Evolutionary conservation across 768 basidiomycete species (phyloP), one percentile per base, ranked within the genome.

Genomic region (Lentinula guzmanii): DNA sequence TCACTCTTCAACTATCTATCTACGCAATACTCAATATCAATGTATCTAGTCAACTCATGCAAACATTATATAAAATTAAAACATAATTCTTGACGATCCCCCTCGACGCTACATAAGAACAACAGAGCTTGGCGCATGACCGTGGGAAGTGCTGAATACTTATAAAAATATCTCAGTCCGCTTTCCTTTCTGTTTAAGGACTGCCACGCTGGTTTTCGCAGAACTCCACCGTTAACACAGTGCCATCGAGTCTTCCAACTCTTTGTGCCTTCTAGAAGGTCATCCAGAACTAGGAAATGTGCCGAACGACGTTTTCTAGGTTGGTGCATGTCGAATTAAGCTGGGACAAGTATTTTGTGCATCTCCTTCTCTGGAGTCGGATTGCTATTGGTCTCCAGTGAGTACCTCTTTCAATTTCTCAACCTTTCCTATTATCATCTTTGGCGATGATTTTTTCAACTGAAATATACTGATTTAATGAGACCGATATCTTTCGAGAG

Each of bases 391-490:
- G n/a, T 28, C 28, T 28, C 3, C 28, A 3, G 28, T 28, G 28
- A 28, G 28, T 28, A 28, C 28, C 28, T 28, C 28, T 28, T 28
- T 28, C 28, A 28, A 28, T 28, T 28, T 28, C 28, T 28, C 28
- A 28, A 28, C 28, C 28, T 28, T 28, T 28, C 28, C 3, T 28
- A 28, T 28, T 3, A 28, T 39, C 37, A 13, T 8, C 13, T 15
- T 18, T 41, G 35, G 59, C 59, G 16, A 60, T 60, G 59, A 60
- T 60, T 39, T 41, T 41, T 39, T 7, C 5, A 50, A 48, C 37
- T 35, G 54, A 63, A 53, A 15, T 21, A 63, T 54, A 63, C 63
- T 63, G 63, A 63, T 63, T 63, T 63, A 63, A 63, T 63, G 63
- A 63, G 63, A 61, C 63, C 58, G 63, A 63, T 28, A 28, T 21